A percentile compares a stretch with the other conserved stretches of the same genome.
Evolutionary conservation across 1,284 basidiomycete species (phyloP).

Genomic region (Wolfiporia cocos): DNA sequence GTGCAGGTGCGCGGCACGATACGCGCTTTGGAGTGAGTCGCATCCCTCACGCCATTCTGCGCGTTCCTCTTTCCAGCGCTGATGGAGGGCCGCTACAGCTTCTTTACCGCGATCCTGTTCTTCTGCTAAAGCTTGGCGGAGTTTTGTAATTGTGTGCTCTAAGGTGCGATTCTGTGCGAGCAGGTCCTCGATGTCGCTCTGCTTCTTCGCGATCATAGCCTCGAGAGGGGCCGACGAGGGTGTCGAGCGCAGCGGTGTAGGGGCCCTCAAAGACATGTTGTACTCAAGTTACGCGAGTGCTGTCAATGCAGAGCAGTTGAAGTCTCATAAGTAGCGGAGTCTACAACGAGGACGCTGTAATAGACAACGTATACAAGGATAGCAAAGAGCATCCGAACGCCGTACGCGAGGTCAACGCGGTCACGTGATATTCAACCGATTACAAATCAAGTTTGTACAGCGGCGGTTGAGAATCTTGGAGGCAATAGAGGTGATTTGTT

Average conservation of each 20-base stretch:
- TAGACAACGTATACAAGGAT: background rate
- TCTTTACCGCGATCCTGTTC: conserved; percentile 41
- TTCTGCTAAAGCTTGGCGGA: conserved; percentile 20
- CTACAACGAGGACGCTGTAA: too few species aligned
- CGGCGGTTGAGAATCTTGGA: too few species aligned
- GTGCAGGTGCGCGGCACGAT: conserved; percentile 57
- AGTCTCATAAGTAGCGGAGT: too few species aligned
- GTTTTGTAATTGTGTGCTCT: conserved; percentile 45
- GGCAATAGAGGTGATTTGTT: too few species aligned
- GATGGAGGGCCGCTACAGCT: conserved; percentile 36
- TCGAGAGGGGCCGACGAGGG: conserved; percentile 37
- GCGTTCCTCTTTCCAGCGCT: conserved; percentile 46
- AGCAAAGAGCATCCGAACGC: too few species aligned
- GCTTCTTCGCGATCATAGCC: conserved; percentile 47
- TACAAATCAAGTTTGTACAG: background rate
- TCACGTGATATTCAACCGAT: background rate
- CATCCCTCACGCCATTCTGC: conserved; percentile 53
- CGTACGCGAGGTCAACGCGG: conserved; percentile 1
- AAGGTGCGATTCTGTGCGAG: conserved; percentile 57
- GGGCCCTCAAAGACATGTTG: conserved; percentile 19
- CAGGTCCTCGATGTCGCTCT: conserved; percentile 61
- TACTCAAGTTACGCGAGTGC: too few species aligned
- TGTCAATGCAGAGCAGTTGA: too few species aligned
- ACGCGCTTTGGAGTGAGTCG: conserved; percentile 53
- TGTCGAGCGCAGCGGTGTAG: conserved; percentile 14